Evolutionary conservation across 2,329 filamentous ascomycete genomes (phyloP).

Genomic region (Ascochyta pisi): DNA sequence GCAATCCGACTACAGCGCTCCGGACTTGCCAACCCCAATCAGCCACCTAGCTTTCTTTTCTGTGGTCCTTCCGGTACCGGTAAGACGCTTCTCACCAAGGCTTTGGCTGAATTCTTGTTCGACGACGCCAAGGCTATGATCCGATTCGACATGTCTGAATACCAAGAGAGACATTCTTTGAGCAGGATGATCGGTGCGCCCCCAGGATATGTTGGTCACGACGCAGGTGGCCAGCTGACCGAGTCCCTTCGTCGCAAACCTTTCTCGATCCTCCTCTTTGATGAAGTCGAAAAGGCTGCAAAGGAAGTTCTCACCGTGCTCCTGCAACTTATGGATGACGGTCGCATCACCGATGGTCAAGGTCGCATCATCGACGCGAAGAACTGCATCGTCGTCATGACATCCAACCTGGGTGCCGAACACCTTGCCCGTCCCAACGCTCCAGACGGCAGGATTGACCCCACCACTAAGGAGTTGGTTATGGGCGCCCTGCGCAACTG

Average conservation of each 20-base stretch:
- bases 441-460: slow-evolving; percentile 84
- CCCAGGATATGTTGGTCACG: slow-evolving; percentile 95
- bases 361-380: slow-evolving; percentile 91
- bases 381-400: slow-evolving; percentile 99
- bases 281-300: slow-evolving; percentile 97
- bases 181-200: slow-evolving; percentile 98
- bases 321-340: slow-evolving; percentile 99
- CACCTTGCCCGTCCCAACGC: slow-evolving; percentile 81
- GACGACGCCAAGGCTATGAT: slow-evolving; percentile 98
- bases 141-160: slow-evolving; percentile 99
- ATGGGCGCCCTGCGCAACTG: slow-evolving; percentile 91
- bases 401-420: slow-evolving; percentile 94
- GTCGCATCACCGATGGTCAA: slow-evolving; percentile 97
- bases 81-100: slow-evolving; percentile 97
- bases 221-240: slow-evolving; percentile 93
- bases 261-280: slow-evolving; percentile 97
- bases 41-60: slow-evolving; percentile 97
- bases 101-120: slow-evolving; percentile 95
- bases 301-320: slow-evolving; percentile 97
- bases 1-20: slow-evolving; percentile 95
- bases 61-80: slow-evolving; percentile 97
- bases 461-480: slow-evolving; percentile 84
- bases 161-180: slow-evolving; percentile 94
- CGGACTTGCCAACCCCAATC: slow-evolving; percentile 92
- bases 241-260: slow-evolving; percentile 92